Evolutionary conservation across 305 asterid species (phyloP).

Genomic region (Withania somnifera): DNA sequence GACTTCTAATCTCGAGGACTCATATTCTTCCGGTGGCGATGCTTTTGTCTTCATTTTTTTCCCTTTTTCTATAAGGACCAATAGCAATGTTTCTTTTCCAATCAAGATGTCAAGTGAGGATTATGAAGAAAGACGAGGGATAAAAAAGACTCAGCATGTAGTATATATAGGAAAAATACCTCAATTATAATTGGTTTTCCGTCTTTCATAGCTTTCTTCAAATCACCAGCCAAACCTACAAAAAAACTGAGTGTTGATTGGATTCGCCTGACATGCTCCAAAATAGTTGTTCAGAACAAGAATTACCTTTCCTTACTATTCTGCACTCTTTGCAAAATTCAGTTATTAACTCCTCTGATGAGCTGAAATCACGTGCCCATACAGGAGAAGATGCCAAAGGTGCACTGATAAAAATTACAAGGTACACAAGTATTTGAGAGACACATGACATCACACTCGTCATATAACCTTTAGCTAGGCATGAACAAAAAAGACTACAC

Average conservation of each 20-base stretch:
- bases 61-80: neutral
- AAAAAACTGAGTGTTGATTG: neutral
- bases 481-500: neutral
- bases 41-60: neutral
- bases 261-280: constrained; percentile 11
- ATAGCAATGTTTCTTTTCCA: neutral
- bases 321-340: constrained; percentile 98
- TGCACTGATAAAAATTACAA: constrained; percentile 53
- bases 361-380: constrained; percentile 86
- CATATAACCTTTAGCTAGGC: neutral
- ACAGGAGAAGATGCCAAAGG: constrained; percentile 86
- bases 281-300: neutral
- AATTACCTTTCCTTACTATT: constrained; percentile 87
- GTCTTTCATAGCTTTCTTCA: constrained; percentile 98
- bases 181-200: constrained; percentile 97
- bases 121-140: neutral
- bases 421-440: constrained; percentile 5
- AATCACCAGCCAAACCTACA: constrained; percentile 92
- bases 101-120: neutral
- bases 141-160: constrained; percentile 2
- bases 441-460: neutral
- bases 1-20: neutral
- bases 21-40: neutral
- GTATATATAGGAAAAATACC: constrained; percentile 29
- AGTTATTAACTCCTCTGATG: constrained; percentile 84